Conservation (phyloP, 2,329 filamentous ascomycete genomes). For the Fusarium sp. region DNA sequence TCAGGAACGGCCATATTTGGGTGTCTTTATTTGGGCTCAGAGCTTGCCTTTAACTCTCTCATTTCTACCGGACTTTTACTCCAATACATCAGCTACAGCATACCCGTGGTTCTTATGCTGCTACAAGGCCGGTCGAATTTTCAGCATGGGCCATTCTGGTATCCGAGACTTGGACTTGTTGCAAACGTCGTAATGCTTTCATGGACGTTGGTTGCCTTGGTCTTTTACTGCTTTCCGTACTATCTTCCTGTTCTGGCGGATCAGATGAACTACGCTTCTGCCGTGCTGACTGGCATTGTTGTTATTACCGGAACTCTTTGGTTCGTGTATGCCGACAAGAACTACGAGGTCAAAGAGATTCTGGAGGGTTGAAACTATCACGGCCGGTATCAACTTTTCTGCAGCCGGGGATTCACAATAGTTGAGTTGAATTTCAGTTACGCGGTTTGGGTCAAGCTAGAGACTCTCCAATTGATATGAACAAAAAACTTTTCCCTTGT, state of each 20-base stretch:
- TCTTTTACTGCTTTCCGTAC: slow-evolving; percentile 45
- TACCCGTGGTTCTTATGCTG: slow-evolving; percentile 40
- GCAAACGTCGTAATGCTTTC: slow-evolving; percentile 40
- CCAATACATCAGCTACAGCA: slow-evolving; percentile 42
- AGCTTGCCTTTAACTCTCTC: slow-evolving; percentile 2
- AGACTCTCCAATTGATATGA: neutral
- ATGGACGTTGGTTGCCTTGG: slow-evolving; percentile 36
- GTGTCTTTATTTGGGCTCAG: neutral
- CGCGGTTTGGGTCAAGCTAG: neutral
- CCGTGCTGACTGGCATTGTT: slow-evolving; percentile 30
- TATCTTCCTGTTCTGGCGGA: slow-evolving; percentile 30
- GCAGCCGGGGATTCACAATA: fast-evolving
- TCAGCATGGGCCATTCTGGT: slow-evolving; percentile 44
- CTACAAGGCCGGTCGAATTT: slow-evolving; percentile 37
- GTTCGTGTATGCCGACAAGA: slow-evolving; percentile 36
- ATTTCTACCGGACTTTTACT: neutral
- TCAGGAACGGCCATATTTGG: slow-evolving; percentile 25
- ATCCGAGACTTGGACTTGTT: slow-evolving; percentile 34
- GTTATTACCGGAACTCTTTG: slow-evolving; percentile 27
- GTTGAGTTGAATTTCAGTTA: neutral
- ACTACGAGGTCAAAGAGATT: slow-evolving; percentile 38
- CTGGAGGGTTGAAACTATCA: neutral
- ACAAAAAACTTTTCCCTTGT: neutral
- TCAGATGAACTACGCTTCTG: slow-evolving; percentile 43
- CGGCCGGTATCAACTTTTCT: fast-evolving